Base-by-base conservation (phyloP, 2,329 filamentous ascomycete genomes). In the Huntiella bhutanensis region DNA sequence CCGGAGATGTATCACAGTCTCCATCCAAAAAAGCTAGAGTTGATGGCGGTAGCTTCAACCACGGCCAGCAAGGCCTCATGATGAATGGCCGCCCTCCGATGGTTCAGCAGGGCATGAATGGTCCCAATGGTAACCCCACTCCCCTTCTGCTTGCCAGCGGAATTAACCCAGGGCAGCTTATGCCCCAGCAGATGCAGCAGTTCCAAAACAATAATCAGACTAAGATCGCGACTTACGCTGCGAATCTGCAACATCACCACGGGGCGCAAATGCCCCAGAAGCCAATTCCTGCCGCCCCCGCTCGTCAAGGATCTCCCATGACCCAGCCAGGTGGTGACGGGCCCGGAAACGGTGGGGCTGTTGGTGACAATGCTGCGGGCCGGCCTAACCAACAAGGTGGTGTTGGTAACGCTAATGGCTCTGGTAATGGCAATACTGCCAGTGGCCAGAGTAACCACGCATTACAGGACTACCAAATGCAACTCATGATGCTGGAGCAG, bases 1-100 rank as follows among this genome's bases (percentile, higher is more conserved):
- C 80, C 34, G 79, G 77, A 46, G 87, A 95, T 45, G 91, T 91
- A 56, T 86, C 84, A 19, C 85, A 86, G 4, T 96, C 88, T 32
- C 88, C 88, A 2, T 88, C 82, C 52, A 96, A 96, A 67, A 75
- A 87, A 56, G 83, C 79, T 49, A 82, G 87, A 48, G 73, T 94
- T 51, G 74, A 75, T 55, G 70, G 70, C 33, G 70, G 71, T 7
- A 28, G 22, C 22, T 85, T 84, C 62, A 83, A 83, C 58, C 77
- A 78, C 52, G 78, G 77, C 57, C 80, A 79, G 55, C 64, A 65
- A 48, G 68, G 64, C 52, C 81, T 87, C 72, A 80, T 81, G 64
- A 75, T 77, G 47, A 84, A 83, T 61, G 81, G 80, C 55, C 74
- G 75, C 59, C 80, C 78, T 46, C 83, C 88, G 70, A 77, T 75